These are phyloP conservation scores for Takashimella tepidaria DNA, from an alignment of 1,284 basidiomycete genomes.

Conservation along the genomic window DNA sequence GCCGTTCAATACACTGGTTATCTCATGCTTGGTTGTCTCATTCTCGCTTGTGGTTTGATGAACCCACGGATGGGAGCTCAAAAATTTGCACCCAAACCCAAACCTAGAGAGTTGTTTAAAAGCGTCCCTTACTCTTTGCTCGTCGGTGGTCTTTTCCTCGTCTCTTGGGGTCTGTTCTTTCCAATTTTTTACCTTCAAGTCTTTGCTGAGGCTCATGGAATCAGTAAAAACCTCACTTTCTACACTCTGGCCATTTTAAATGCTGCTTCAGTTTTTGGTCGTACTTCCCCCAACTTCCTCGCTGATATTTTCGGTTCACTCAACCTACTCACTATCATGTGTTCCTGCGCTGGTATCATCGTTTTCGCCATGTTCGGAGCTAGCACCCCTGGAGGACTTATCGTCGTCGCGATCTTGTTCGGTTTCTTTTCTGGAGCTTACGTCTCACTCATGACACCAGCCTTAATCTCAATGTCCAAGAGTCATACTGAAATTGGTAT, in stretches of 20 bases:
- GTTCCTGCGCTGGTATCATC: constrained; percentile 12
- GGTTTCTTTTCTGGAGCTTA: constrained; percentile 33
- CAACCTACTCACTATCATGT: constrained; percentile 36
- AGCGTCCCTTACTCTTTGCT: constrained; percentile 25
- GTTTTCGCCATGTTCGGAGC: constrained; percentile 25
- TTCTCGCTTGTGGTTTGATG: constrained; percentile 14
- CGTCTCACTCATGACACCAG: constrained; percentile 24
- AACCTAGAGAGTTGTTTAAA: constrained; percentile 17
- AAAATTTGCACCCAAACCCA: constrained; percentile 16
- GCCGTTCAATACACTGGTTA: constrained; percentile 26
- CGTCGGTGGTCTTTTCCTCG: constrained; percentile 22
- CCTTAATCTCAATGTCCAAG: constrained; percentile 23
- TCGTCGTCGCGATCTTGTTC: constrained; percentile 39
- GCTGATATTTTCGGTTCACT: constrained; percentile 22
- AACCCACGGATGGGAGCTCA: constrained; percentile 15
- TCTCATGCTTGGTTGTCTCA: constrained; percentile 21
- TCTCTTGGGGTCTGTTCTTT: constrained; percentile 33
- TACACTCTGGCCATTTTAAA: constrained; percentile 35
- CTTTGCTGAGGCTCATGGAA: constrained; percentile 29
- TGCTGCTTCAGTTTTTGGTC: constrained; percentile 28
- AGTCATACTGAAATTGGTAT: constrained; percentile 24
- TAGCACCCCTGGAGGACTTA: constrained; percentile 21
- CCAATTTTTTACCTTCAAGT: constrained; percentile 34
- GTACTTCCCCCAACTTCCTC: constrained; percentile 20
- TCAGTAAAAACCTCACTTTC: constrained; percentile 23